phyloP scores from a whole-genome alignment of 306 rosid species.

The Echinosophora koreensis region DNA sequence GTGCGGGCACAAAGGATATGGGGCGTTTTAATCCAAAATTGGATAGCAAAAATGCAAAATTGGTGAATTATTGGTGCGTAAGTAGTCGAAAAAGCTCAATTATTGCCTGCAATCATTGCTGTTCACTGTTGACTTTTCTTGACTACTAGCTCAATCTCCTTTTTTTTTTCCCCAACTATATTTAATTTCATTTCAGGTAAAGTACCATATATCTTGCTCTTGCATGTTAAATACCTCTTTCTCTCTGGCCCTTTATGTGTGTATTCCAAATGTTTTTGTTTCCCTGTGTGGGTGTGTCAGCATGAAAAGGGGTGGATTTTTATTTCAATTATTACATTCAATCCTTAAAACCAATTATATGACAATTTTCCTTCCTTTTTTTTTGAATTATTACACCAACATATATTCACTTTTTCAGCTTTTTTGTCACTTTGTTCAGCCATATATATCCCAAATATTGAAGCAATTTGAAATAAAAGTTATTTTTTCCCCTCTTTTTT shows the following conservation, averaged over 20 bases:
- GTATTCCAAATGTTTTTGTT: too few species aligned
- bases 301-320: slow-evolving; percentile 13
- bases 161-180: slow-evolving; percentile 30
- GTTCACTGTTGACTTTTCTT: slow-evolving; percentile 55
- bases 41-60: too few species aligned
- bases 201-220: background rate
- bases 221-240: background rate
- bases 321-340: background rate
- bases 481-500: too few species aligned
- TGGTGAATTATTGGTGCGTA: slow-evolving; percentile 59
- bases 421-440: slow-evolving; percentile 1
- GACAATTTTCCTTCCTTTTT: background rate
- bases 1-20: background rate
- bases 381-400: background rate
- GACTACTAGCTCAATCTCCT: slow-evolving; percentile 44
- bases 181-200: slow-evolving; percentile 46
- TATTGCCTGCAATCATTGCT: slow-evolving; percentile 79
- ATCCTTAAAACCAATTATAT: background rate
- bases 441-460: background rate
- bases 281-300: background rate
- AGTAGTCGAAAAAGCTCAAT: slow-evolving; percentile 62
- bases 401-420: background rate
- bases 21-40: slow-evolving; percentile 34
- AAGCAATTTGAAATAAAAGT: slow-evolving; percentile 24
- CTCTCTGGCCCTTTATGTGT: too few species aligned